These are phyloP conservation scores for Brassica juncea DNA, from an alignment of 345 rosid genomes.

Conservation along the genomic window DNA sequence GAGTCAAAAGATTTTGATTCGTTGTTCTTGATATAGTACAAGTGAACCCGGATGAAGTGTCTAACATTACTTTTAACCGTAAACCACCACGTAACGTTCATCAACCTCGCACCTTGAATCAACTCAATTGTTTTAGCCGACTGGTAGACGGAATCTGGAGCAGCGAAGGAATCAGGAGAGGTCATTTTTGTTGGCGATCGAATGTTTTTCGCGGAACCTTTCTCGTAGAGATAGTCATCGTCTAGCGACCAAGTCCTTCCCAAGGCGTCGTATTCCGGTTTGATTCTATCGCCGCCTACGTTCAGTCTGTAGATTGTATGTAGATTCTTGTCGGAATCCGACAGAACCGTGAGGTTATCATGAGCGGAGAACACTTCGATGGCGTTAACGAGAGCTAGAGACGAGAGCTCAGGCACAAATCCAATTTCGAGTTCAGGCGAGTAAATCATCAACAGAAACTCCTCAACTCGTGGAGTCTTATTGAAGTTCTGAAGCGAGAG, in stretches of 20 bases:
- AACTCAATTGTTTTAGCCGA: constrained; percentile 38
- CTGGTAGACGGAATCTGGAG: constrained; percentile 35
- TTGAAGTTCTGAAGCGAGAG: neutral
- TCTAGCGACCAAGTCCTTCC: constrained; percentile 59
- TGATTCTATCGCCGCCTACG: constrained; percentile 58
- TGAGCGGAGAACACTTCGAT: constrained; percentile 57
- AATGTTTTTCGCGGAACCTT: neutral
- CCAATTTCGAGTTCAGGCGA: neutral
- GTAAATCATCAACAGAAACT: neutral
- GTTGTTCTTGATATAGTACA: constrained; percentile 46
- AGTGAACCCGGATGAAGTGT: constrained; percentile 56
- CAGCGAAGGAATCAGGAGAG: constrained; percentile 40
- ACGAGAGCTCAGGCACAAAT: constrained; percentile 6
- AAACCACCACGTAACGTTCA: constrained; percentile 54
- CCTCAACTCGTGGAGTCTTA: neutral
- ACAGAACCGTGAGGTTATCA: constrained; percentile 19
- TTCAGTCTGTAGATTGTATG: constrained; percentile 56
- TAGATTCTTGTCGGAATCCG: neutral
- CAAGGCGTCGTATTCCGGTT: constrained; percentile 57
- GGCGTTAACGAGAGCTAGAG: constrained; percentile 65
- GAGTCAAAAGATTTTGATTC: neutral
- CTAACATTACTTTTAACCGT: constrained; percentile 41
- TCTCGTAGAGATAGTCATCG: neutral
- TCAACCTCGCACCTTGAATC: too few species aligned
- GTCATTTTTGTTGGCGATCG: accelerated